Percentiles rank a stretch among this genome's conserved stretches.
Conservation (phyloP, 2,329 filamentous ascomycete genomes). For the Nannizziopsis barbatae region DNA sequence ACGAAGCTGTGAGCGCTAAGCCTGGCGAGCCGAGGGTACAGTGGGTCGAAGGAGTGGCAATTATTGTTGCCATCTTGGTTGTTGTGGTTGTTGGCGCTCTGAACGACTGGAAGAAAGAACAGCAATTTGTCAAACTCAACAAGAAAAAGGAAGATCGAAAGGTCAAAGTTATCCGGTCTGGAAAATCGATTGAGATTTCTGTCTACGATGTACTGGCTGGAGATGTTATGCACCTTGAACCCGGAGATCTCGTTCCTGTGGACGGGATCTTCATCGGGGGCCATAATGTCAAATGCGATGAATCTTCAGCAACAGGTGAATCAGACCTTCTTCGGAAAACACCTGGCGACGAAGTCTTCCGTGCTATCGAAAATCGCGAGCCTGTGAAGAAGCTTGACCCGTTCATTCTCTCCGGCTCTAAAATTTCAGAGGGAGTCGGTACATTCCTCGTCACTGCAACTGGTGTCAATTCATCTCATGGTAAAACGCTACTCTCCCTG, state of each 20-base stretch:
- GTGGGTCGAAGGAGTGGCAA: conserved; percentile 59
- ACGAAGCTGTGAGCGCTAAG: conserved; percentile 55
- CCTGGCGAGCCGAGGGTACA: conserved; percentile 42
- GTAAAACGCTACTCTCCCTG: conserved; percentile 67
- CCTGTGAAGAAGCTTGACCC: conserved; percentile 58
- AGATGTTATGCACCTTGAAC: conserved; percentile 61
- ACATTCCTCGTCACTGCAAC: conserved; percentile 65
- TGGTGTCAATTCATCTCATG: conserved; percentile 62
- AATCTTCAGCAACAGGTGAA: conserved; percentile 66
- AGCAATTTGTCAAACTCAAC: conserved; percentile 55
- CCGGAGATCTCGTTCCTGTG: conserved; percentile 60
- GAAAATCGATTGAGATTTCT: conserved; percentile 56
- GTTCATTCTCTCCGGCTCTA: conserved; percentile 70
- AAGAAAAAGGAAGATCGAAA: conserved; percentile 65
- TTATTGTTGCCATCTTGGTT: conserved; percentile 54
- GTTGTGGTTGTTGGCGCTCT: conserved; percentile 52
- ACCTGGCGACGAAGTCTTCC: conserved; percentile 52
- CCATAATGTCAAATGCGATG: conserved; percentile 57
- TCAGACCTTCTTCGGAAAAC: conserved; percentile 61
- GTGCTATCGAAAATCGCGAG: conserved; percentile 50
- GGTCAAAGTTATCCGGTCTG: conserved; percentile 67
- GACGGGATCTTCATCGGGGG: conserved; percentile 60
- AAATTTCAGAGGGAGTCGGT: conserved; percentile 64
- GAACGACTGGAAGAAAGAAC: conserved; percentile 59
- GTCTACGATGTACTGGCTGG: conserved; percentile 62